Evolutionary conservation across 2,329 filamentous ascomycete genomes (phyloP), one percentile per base, ranked within the genome.

Genomic region (Sordariomycetes sp.): DNA sequence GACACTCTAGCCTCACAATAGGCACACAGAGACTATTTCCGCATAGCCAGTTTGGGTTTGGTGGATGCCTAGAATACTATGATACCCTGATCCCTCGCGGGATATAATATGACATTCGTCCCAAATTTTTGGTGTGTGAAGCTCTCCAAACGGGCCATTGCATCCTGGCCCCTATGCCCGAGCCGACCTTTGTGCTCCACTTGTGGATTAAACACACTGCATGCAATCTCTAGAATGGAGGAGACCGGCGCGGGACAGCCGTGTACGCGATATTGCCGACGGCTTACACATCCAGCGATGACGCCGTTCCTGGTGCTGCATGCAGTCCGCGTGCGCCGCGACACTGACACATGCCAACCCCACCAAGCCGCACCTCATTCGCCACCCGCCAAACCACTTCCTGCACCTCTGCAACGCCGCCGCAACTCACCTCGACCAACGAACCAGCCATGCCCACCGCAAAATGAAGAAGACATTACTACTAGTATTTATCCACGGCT

Each of bases 401-500:
- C 20, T 50, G 22, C 6, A 50, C 20, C n/a, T 24, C 22, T 50
- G 28, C 28, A 14, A 43, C 37, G 18, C 37, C 37, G 12, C 18
- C 37, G 28, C 40, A 46, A 24, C 43, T 24, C 37, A 35, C 34
- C 43, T 57, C 40, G 25, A 4, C 55, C 24, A 16, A 34, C 37
- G 12, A 18, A 3, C 20, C 12, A 6, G 18, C 7, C 22, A 24
- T 50, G 46, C 20, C 11, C 46, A 1, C n/a, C 20, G 20, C 32
- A 61, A 55, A 60, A 86, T 86, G 81, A 88, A 87, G 77, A 91
- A 89, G 74, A 94, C 88, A 60, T 73, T 95, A 43, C 73, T 95
- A 46, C 74, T 95, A 60, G 89, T 88, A 68, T 94, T 94, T 71
- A 89, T 94, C 61, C 90, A 95, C 71, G 90, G 90, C 69, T 95